Evolutionary conservation across 768 basidiomycete species (phyloP), one percentile per base, ranked within the genome.

Genomic region (Pleurotus eryngii): DNA sequence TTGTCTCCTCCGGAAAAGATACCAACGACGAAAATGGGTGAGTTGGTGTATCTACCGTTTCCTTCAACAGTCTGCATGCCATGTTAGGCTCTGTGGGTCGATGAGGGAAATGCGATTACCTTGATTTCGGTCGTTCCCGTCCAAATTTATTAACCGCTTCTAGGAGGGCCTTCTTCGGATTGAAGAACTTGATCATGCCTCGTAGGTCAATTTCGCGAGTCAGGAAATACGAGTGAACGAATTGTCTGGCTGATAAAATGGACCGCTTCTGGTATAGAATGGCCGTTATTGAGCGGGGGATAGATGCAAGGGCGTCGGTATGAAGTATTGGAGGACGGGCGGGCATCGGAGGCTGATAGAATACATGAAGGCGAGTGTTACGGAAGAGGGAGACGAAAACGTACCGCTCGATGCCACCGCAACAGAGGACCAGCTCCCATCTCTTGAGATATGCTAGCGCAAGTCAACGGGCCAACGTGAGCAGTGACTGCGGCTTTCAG

Each of bases 1-100:
- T 97, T 84, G 68, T 84, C 91, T 57, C 73, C 77, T 40, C 86
- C 93, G 20, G 86, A 91, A 69, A 83, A 98, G 58, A 97, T 89
- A 15, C 94, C 97, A n/a, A 96, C 89, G n/a, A 97, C 89, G 70
- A 90, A 99, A 39, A 95, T 81, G 1, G 97, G 95, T 3, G 93
- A 87, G 63, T 91, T 90, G 1, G 92, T 90, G 62, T 85, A 86
- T 46, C 95, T 88, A 67, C 97, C 0, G 95, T 94, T 70, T 98
- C 95, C 67, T 89, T 93, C 58, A 99, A 74, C 55, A 99, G 71
- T 68, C 94, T 95, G 58, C 5, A 17, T 9, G 15, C 17, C 51
- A 3, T 42, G 39, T 57, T n/a, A 56, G 35, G 49, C 2, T 11
- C 47, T 53, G 22, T 15, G 18, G n/a, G 39, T 11, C 6, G 46